Evolutionary conservation across 306 rosid genomes (phyloP).

Genomic region (Hippophae gyantsensis): DNA sequence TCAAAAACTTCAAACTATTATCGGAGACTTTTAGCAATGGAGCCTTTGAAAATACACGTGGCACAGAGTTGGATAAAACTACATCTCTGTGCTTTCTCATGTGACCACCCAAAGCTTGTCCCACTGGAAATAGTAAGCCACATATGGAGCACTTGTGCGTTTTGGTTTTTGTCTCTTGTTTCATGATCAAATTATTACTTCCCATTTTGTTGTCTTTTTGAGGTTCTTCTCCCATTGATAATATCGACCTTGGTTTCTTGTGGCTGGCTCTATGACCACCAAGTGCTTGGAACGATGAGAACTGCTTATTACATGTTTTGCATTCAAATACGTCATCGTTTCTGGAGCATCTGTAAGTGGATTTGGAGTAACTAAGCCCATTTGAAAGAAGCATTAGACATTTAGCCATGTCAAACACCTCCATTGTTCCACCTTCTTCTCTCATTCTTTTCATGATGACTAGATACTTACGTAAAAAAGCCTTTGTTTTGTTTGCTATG

Average conservation of each 20-base stretch:
- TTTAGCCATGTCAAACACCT: constrained; percentile 22
- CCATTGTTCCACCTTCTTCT: constrained; percentile 11
- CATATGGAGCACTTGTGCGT: constrained; percentile 61
- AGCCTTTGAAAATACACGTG: constrained; percentile 15
- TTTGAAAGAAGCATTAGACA: constrained; percentile 34
- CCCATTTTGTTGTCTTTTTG: constrained; percentile 9
- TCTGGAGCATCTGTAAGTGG: not conserved
- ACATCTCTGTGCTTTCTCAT: constrained; percentile 62
- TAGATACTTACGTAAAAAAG: not conserved
- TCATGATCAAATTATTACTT: constrained; percentile 6
- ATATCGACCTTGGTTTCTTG: constrained; percentile 23
- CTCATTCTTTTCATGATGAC: constrained; percentile 41
- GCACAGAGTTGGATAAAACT: constrained; percentile 11
- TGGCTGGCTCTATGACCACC: constrained; percentile 96
- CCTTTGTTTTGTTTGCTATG: too few relatives aligned
- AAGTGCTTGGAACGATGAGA: constrained; percentile 74
- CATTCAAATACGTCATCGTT: constrained; percentile 27
- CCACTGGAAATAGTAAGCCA: constrained; percentile 54
- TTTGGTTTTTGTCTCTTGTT: constrained; percentile 17
- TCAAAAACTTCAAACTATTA: constrained; percentile 35
- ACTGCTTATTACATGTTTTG: constrained; percentile 69
- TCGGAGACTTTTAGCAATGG: constrained; percentile 50
- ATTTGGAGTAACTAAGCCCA: constrained; percentile 11
- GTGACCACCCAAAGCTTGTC: constrained; percentile 89
- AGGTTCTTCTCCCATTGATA: constrained; percentile 3